Conservation (phyloP, 2,329 filamentous ascomycete genomes). For the Cylindrodendrum hubeiense region DNA sequence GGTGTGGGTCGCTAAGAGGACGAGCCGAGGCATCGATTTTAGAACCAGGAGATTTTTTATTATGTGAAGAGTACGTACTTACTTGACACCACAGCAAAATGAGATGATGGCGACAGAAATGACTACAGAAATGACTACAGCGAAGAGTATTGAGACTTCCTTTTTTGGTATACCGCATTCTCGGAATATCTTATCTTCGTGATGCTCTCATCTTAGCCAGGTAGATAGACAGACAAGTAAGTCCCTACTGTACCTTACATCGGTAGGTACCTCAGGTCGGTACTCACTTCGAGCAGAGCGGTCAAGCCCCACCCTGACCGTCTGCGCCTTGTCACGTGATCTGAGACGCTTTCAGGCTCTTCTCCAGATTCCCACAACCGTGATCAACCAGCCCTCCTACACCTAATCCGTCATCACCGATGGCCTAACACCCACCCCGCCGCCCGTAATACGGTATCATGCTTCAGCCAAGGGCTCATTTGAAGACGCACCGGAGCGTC, state of each 20-base stretch:
- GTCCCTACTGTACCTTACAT: no score
- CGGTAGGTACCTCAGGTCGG: no score
- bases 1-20: not conserved
- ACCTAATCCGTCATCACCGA: conserved; percentile 35
- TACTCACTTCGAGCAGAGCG: not conserved
- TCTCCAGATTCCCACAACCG: conserved; percentile 39
- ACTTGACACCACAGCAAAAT: not conserved
- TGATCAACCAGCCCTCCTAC: conserved; percentile 37
- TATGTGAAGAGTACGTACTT: not conserved
- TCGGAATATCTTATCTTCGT: no score
- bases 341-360: conserved; percentile 24
- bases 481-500: conserved; percentile 13
- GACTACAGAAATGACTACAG: no score
- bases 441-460: conserved; percentile 21
- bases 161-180: no score
- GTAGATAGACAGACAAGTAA: no score
- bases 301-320: conserved; percentile 10
- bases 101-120: no score
- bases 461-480: not conserved
- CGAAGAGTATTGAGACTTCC: no score
- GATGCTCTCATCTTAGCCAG: no score
- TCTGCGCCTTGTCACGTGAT: conserved; percentile 33
- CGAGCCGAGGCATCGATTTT: conserved; percentile 16
- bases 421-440: conserved; percentile 28
- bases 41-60: not conserved